Percentiles rank a stretch among this genome's conserved stretches.
phyloP scores from a whole-genome alignment of 1,139 yeast species.

The Blastobotrys aristatus region DNA sequence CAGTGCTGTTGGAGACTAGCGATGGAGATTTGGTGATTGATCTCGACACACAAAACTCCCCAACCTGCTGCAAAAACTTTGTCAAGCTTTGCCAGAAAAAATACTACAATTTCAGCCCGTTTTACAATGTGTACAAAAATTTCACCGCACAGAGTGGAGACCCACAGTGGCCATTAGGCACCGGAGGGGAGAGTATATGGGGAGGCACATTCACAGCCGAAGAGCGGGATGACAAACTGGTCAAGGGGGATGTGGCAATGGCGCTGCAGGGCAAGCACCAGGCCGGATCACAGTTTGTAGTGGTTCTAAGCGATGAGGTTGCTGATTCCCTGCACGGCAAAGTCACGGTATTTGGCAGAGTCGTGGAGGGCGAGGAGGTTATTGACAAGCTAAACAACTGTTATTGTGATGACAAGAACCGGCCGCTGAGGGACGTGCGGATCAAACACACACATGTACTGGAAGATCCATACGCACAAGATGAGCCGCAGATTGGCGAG shows the following conservation, averaged over 20 bases:
- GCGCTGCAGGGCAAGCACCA: conserved; percentile 23
- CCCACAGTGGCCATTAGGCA: conserved; percentile 41
- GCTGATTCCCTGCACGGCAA: conserved; percentile 21
- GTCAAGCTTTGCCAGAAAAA: conserved; percentile 50
- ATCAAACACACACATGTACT: conserved; percentile 48
- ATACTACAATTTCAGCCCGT: conserved; percentile 50
- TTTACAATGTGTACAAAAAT: conserved; percentile 41
- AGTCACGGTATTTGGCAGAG: conserved; percentile 44
- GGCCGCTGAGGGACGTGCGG: conserved; percentile 48
- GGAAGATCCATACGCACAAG: conserved; percentile 49
- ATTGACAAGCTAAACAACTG: conserved; percentile 43
- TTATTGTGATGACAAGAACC: conserved; percentile 37
- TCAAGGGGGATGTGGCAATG: conserved; percentile 41
- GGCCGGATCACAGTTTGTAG: conserved; percentile 34
- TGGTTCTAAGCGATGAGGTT: conserved; percentile 29
- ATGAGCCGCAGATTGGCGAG: conserved; percentile 32
- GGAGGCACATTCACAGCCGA: conserved; percentile 24
- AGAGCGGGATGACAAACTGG: conserved; percentile 21
- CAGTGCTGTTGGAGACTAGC: conserved; percentile 55
- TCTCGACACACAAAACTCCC: conserved; percentile 38
- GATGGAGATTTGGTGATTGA: conserved; percentile 52
- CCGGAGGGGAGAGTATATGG: conserved; percentile 37
- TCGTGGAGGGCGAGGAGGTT: conserved; percentile 47
- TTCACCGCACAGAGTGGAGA: conserved; percentile 44
- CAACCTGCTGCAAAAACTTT: conserved; percentile 44